Base-by-base conservation (phyloP, 352 stramenopile genomes). In the Phytophthora pinifolia region DNA sequence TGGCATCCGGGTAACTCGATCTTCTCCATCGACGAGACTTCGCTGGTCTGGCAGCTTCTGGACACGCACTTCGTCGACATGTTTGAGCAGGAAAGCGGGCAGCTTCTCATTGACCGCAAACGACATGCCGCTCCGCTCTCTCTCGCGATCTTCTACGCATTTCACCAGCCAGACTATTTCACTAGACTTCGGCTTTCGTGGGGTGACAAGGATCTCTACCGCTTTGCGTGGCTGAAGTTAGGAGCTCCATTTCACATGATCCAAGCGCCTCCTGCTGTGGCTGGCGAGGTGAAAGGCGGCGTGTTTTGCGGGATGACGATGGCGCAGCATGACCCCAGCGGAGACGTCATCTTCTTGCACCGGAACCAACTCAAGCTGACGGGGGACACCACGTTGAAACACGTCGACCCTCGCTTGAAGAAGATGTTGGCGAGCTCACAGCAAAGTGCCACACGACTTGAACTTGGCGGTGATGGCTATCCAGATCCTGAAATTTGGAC, bases 1-100 rank as follows among this genome's bases (percentile, higher is more conserved):
- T 65, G 57, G 57, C 50, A 65, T 37, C 57, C 57, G 15, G 27
- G 25, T 27, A 65, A 35, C 18, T 70, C 42, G 51, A 61, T 65
- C 25, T 65, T 65, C 14, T 32, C 17, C 14, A 60, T 65, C 31
- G 48, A 65, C 36, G 56, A 54, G 25, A 56, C 52, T 20, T 65
- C 57, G 5, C 29, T 65, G 0, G 37, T 61, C 18, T 87, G 76
- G 76, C 59, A 80, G 34, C 48, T 83, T 10, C 54, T 87, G 3
- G 70, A 65, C 30, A 42, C 75, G 35, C 54, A 57, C 3, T 79
- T 74, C 33, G 68, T 82, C 22, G 59, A 79, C 53, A 86, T 84
- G 76, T 81, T 82, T 44, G 76, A 87, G 57, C 76, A 87, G 57
- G 76, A 87, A 34, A 84, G 73, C 27, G 76, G 76, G 2, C 76